Evolutionary conservation across 139 green algal genomes (phyloP).

Genomic region (Gonium pectorale): DNA sequence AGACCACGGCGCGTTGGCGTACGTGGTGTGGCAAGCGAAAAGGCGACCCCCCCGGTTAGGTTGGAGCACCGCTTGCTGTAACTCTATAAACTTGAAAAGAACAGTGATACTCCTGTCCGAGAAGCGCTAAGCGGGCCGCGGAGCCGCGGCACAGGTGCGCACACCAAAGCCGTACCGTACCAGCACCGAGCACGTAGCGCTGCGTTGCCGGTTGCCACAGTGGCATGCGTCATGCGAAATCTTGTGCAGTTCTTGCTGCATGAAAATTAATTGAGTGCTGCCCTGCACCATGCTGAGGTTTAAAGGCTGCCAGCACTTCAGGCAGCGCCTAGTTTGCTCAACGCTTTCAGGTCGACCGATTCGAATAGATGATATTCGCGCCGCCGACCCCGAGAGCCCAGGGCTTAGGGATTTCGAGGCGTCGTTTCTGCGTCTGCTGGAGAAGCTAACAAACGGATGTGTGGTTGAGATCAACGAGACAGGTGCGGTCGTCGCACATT

Average conservation of each 20-base stretch:
- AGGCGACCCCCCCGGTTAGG: no score
- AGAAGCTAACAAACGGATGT: constrained; percentile 96
- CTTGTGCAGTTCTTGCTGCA: not conserved
- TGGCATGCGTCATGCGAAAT: no score
- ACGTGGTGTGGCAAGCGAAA: no score
- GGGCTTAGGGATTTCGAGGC: constrained; percentile 93
- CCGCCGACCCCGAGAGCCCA: constrained; percentile 74
- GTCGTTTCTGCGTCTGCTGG: constrained; percentile 93
- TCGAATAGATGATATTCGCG: constrained; percentile 93
- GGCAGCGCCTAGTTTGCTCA: constrained; percentile 86
- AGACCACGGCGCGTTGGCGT: no score
- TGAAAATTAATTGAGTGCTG: not conserved
- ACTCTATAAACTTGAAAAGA: no score
- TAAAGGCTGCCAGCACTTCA: constrained; percentile 80
- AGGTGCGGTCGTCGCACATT: constrained; percentile 77
- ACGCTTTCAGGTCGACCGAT: constrained; percentile 86
- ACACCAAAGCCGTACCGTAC: no score
- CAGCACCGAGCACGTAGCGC: no score
- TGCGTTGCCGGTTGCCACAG: no score
- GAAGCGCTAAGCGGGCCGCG: no score
- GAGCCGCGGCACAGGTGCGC: no score
- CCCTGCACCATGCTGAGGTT: constrained; percentile 74
- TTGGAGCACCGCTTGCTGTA: no score
- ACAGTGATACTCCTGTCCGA: no score
- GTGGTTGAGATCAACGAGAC: constrained; percentile 98